Conservation (phyloP, 768 basidiomycete species). For the Leccinum subgranulosum region DNA sequence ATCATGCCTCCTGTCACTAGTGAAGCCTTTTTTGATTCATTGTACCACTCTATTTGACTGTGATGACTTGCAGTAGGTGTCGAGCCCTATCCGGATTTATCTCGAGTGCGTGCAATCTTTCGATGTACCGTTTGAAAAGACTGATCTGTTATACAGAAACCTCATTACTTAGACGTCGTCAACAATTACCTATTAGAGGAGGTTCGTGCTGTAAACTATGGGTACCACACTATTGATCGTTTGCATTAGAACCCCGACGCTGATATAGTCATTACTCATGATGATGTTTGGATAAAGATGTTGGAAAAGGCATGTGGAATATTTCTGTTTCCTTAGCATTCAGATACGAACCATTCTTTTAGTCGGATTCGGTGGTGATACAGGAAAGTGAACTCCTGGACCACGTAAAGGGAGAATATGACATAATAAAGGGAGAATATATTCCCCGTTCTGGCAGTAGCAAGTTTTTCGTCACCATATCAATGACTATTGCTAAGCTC, state of each 20-base stretch:
- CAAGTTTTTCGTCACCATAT: background rate
- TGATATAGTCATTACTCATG: constrained; percentile 9
- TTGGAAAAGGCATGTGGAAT: background rate
- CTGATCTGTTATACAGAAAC: background rate
- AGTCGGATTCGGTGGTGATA: background rate
- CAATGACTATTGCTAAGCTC: background rate
- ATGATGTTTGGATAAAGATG: constrained; percentile 12
- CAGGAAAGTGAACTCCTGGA: background rate
- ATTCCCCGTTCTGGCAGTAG: background rate
- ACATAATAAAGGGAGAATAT: background rate
- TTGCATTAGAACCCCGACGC: background rate
- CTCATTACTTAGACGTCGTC: constrained; percentile 6
- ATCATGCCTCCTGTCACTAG: background rate
- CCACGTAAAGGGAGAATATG: background rate
- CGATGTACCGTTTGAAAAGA: too few species aligned
- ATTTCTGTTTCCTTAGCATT: background rate
- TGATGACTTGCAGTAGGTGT: background rate
- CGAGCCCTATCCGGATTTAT: background rate
- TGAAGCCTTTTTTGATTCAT: background rate
- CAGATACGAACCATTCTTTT: background rate
- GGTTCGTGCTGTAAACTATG: background rate
- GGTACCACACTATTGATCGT: background rate
- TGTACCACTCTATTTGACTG: background rate
- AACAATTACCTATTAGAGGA: constrained; percentile 6
- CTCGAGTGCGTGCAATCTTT: background rate